Evolutionary conservation across 192 early-diverging fungal genomes (phyloP), one percentile per base, ranked within the genome.

Genomic region (Coemansia sp.): DNA sequence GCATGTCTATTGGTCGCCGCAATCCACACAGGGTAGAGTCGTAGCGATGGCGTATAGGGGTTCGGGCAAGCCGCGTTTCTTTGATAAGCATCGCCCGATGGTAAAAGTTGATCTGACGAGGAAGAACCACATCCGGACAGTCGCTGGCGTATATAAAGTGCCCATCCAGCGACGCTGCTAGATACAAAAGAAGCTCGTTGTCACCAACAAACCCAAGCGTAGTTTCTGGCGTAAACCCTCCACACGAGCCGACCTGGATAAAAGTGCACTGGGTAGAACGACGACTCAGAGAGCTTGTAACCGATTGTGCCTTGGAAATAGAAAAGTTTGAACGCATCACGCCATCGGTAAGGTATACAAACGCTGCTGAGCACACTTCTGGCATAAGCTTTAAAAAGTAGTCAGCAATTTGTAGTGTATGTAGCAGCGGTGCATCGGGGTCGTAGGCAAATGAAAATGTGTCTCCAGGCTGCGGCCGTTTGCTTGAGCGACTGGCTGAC

Each of bases 141-240:
- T 92, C 83, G 53, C 84, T 81, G 21, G 90, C 86, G 63, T 88
- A 92, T 58, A 90, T 76, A 61, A 92, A 91, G 25, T 80, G 74
- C 3, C 92, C 92, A 24, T 80, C 78, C 5, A 91, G 86, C 6
- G 89, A 85, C 6, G 85, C 82, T 0, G 92, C 85, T 42, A 92
- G 65, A 63, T 88, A 92, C 27, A 86, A 71, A 1, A 92, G 76
- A 36, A 88, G 80, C 72, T 94, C 91, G 53, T 84, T 92, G 63
- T 94, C 92, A 63, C 86, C 85, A 10, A 92, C 85, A 71, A 87
- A 88, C 6, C 92, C 92, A 70, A 92, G 88, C 61, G 89, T 89
- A 23, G 85, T 84, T 42, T 83, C 84, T n/a, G 90, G 89, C 51
- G 82, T 83, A 33, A 86, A 87, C 1, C 85, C 88, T 27, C 85